Evolutionary conservation across 805 yeast genomes (phyloP), one percentile per base, ranked within the genome.

Genomic region (Yueomyces sp.): DNA sequence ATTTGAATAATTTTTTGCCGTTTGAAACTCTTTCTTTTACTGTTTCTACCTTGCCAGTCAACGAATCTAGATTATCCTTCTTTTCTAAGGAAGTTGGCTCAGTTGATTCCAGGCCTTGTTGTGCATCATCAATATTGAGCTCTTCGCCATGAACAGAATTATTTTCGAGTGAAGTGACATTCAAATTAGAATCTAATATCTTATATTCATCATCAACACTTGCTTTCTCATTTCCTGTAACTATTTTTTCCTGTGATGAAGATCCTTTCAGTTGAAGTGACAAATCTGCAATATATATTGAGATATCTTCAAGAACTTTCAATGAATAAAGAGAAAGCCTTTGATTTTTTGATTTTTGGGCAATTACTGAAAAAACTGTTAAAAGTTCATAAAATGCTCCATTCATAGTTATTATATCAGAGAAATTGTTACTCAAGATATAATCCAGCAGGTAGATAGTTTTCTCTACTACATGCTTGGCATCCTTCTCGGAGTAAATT

Each of bases 261-360:
- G 47, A 44, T 38, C 49, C 47, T 39, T 51, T 46, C 8, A 46
- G 44, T 26, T 46, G 53, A 47, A 65, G 58, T 28, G 65, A 65
- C 27, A 70, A 52, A 34, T 63, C 67, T 1, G 85, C 79, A 51
- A 83, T 72, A 43, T 71, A 74, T 37, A 71, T 70, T 37, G 82
- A 77, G 42, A 85, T 69, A 36, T 66, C 67, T 50, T 76, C 78
- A 52, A 90, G 70, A 12, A 82, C 74, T 49, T 84, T 87, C 45
- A 92, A 73, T 0, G 96, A 76, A 52, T 81, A 85, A 47, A 94
- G 69, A 43, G 95, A 81, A 8, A 78, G 68, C 57, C 77, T 85
- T 59, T 88, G 96, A 62, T 76, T 86, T 51, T 72, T 72, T 47
- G 80, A 81, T 56, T 92, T 90, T 67, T 86, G 86, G 7, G 95